phyloP scores from a whole-genome alignment of 208 protist genomes.

The Crithidia acanthocephali region DNA sequence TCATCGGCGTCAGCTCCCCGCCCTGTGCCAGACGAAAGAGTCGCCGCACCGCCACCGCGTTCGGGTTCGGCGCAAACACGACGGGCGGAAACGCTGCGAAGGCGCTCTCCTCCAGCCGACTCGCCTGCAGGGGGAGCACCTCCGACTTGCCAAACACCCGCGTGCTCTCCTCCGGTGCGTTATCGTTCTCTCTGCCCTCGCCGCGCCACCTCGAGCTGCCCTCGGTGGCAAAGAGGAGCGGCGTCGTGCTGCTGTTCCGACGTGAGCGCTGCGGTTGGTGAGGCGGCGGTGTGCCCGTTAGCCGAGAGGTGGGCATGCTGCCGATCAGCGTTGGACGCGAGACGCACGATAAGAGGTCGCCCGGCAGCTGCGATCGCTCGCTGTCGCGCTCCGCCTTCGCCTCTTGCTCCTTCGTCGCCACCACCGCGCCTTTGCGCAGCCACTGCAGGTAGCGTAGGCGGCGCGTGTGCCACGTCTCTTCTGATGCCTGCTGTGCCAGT shows the following conservation, averaged over 20 bases:
- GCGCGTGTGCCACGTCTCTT: conserved; percentile 28
- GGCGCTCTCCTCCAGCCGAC: neutral
- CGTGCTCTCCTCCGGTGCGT: neutral
- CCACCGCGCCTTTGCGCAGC: conserved; percentile 19
- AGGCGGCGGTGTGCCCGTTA: no score
- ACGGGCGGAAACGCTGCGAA: neutral
- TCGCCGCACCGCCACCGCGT: conserved; percentile 25
- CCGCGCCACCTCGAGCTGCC: neutral
- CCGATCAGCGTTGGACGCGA: neutral
- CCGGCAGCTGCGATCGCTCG: neutral
- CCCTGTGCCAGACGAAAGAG: conserved; percentile 22
- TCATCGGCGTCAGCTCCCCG: neutral
- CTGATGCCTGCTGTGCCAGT: conserved; percentile 8
- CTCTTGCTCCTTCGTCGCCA: neutral
- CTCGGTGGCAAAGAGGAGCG: neutral
- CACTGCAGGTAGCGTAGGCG: conserved; percentile 27
- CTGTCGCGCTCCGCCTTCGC: neutral
- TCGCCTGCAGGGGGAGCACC: neutral
- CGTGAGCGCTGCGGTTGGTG: no score
- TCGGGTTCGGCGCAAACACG: conserved; percentile 14
- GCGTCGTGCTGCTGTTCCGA: no score
- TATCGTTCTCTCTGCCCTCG: neutral
- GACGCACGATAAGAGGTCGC: neutral
- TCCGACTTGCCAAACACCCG: neutral
- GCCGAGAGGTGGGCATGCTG: no score